phyloP scores from a whole-genome alignment of 768 basidiomycete genomes.

The Macrolepiota albuminosa region DNA sequence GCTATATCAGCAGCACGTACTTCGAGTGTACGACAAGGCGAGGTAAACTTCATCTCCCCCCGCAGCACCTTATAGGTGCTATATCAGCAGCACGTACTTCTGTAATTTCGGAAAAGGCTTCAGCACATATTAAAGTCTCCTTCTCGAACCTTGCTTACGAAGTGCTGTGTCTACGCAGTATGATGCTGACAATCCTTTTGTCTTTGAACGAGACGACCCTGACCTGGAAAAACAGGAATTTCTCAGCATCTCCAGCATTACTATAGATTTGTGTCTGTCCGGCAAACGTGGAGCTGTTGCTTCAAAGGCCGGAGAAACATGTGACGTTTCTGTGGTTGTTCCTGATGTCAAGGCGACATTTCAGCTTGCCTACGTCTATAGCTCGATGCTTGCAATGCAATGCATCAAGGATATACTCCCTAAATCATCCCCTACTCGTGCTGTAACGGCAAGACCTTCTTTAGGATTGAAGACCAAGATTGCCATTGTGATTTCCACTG shows the following conservation, averaged over 20 bases:
- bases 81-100: conserved; percentile 35
- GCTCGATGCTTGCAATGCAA: conserved; percentile 55
- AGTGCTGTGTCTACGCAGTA: conserved; percentile 63
- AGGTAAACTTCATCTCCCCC: conserved; percentile 48
- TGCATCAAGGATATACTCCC: conserved; percentile 39
- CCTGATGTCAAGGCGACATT: conserved; percentile 50
- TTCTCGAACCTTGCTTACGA: conserved; percentile 50
- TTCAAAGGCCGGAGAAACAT: conserved; percentile 31
- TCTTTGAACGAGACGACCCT: conserved; percentile 49
- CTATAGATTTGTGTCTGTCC: conserved; percentile 23
- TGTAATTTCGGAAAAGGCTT: conserved; percentile 26
- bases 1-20: conserved; percentile 37
- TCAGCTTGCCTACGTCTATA: conserved; percentile 67
- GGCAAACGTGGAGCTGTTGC: conserved; percentile 18
- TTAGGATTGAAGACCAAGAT: conserved; percentile 21
- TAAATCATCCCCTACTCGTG: conserved; percentile 12
- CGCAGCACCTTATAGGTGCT: conserved; percentile 45
- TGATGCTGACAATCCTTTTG: conserved; percentile 61
- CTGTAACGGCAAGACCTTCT: conserved; percentile 1
- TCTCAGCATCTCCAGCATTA: conserved; percentile 31
- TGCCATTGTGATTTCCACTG: conserved; percentile 30
- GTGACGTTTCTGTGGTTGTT: conserved; percentile 43
- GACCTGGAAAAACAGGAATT: conserved; percentile 38
- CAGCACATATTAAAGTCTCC: conserved; percentile 38
- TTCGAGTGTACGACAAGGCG: conserved; percentile 40